A percentile compares a stretch with the other conserved stretches of the same genome.
Conservation (phyloP, 345 rosid genomes). For the Anastatica hierochuntica region DNA sequence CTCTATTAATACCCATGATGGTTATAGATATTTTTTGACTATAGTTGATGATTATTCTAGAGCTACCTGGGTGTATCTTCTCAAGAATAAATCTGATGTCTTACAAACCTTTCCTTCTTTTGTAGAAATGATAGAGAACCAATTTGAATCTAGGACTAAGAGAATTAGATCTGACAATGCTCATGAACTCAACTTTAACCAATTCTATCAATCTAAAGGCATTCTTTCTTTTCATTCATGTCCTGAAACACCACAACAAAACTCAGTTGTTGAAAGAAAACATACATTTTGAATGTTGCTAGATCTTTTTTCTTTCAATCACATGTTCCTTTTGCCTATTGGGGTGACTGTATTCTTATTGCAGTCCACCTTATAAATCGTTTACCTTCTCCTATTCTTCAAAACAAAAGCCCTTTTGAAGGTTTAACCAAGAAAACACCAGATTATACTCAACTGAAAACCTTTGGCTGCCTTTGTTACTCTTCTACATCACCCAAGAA, state of each 20-base stretch:
- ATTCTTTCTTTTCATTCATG: neutral
- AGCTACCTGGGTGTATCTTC: too few relatives aligned
- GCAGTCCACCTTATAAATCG: neutral
- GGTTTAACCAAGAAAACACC: neutral
- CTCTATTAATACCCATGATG: neutral
- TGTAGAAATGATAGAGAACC: neutral
- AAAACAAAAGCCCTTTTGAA: neutral
- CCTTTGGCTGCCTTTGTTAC: too few relatives aligned
- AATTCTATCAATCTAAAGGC: neutral
- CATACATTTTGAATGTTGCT: neutral
- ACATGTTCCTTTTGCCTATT: neutral
- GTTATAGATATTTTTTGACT: neutral
- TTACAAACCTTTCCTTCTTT: neutral
- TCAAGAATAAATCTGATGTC: neutral
- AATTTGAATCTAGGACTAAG: neutral
- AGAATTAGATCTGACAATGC: neutral
- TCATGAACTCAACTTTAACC: neutral
- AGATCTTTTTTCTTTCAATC: too few relatives aligned
- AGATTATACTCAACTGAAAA: too few relatives aligned
- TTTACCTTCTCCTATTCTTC: neutral
- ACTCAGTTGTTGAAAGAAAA: neutral
- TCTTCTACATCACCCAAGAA: too few relatives aligned
- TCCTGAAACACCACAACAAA: neutral
- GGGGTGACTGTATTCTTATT: neutral
- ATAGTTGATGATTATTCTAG: neutral